Conservation (phyloP, 1,284 basidiomycete genomes). For the Gymnopus androsaceus region DNA sequence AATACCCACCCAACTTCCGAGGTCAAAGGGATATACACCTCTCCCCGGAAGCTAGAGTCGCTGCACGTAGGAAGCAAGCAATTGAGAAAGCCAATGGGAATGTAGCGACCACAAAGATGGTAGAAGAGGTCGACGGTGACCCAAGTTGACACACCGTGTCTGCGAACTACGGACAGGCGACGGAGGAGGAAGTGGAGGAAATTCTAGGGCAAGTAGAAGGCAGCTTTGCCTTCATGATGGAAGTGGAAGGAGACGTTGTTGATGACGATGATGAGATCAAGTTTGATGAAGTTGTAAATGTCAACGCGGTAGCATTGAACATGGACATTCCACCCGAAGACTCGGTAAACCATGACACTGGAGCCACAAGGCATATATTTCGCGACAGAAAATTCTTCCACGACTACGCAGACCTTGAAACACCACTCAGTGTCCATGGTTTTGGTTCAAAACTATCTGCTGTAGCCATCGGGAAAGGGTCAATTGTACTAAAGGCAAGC, state of each 20-base stretch:
- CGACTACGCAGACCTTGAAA: slow-evolving; percentile 1
- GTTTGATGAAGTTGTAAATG: not conserved
- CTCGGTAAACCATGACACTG: not conserved
- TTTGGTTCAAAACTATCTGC: slow-evolving; percentile 14
- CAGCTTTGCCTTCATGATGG: not conserved
- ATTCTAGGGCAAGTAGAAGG: not conserved
- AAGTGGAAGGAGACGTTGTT: not conserved
- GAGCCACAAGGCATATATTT: not conserved
- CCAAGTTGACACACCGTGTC: not conserved
- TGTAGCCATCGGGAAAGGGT: slow-evolving; percentile 17
- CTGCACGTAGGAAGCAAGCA: not conserved
- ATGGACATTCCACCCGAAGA: not conserved
- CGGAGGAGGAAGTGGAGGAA: not conserved
- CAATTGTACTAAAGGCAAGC: slow-evolving; percentile 5
- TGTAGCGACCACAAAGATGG: not conserved
- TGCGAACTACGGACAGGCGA: not conserved
- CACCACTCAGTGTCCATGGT: slow-evolving; percentile 12
- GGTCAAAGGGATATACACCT: not conserved
- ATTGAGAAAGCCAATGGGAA: not conserved
- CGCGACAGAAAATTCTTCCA: slow-evolving; percentile 11
- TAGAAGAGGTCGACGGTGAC: not conserved
- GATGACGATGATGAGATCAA: not conserved
- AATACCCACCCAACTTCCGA: not conserved
- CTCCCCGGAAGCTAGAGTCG: not conserved
- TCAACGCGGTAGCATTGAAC: not conserved